Conservation (phyloP, 768 basidiomycete genomes). For the Auriscalpium microsporum region DNA sequence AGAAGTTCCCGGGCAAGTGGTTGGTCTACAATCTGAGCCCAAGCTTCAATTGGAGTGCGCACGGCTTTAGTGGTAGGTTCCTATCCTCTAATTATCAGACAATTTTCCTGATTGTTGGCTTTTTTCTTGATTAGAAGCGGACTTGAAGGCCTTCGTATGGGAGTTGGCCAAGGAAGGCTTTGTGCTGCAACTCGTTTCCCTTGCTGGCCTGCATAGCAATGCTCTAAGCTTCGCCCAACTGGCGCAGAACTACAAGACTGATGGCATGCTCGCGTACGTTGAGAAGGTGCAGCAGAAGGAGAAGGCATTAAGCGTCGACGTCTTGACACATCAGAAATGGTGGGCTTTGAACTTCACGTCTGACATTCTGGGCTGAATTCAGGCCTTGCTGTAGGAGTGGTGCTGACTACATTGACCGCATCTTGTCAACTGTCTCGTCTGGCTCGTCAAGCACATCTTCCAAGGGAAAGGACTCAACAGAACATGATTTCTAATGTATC, state of each 20-base stretch:
- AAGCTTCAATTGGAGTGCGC: slow-evolving; percentile 86
- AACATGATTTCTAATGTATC: slow-evolving; percentile 58
- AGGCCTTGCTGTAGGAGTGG: slow-evolving; percentile 54
- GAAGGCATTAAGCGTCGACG: slow-evolving; percentile 81
- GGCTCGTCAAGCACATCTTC: slow-evolving; percentile 85
- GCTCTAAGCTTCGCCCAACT: slow-evolving; percentile 78
- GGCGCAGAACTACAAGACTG: slow-evolving; percentile 68
- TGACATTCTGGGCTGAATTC: neutral
- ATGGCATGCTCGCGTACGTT: slow-evolving; percentile 92
- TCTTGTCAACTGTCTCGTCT: slow-evolving; percentile 74
- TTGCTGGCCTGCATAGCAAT: slow-evolving; percentile 83
- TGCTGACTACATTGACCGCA: slow-evolving; percentile 84
- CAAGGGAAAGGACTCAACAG: slow-evolving; percentile 82
- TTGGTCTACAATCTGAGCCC: slow-evolving; percentile 93
- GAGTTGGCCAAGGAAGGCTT: slow-evolving; percentile 90
- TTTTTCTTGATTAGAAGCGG: slow-evolving; percentile 36
- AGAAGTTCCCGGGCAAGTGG: slow-evolving; percentile 71
- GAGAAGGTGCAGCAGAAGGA: slow-evolving; percentile 83
- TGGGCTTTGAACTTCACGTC: slow-evolving; percentile 22
- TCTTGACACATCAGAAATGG: slow-evolving; percentile 94
- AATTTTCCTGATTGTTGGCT: neutral
- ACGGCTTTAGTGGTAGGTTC: slow-evolving; percentile 61
- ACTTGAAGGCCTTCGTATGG: slow-evolving; percentile 82
- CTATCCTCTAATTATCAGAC: neutral
- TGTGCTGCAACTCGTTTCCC: slow-evolving; percentile 80